phyloP scores from a whole-genome alignment of 2,329 filamentous ascomycete genomes.

The Balansia obtecta region DNA sequence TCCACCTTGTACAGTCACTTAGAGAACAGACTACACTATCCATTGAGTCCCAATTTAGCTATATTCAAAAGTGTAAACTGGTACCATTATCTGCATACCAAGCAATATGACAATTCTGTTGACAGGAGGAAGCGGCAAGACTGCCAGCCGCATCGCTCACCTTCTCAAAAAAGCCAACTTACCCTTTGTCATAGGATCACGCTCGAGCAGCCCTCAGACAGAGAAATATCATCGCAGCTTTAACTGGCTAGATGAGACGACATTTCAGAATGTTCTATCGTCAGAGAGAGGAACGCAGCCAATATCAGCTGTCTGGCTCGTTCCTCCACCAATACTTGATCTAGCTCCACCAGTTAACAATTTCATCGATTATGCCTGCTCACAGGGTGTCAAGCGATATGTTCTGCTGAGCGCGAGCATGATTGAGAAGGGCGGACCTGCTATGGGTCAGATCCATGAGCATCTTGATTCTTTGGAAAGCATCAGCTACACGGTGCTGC shows the following conservation, averaged over 20 bases:
- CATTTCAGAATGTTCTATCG: not conserved
- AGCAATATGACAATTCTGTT: not conserved
- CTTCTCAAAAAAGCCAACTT: not conserved
- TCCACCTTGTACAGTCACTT: not conserved
- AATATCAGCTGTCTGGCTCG: not conserved
- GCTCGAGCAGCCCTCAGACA: not conserved
- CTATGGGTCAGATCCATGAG: not conserved
- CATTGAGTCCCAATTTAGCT: not conserved
- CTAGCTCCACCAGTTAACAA: not conserved
- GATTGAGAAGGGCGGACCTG: not conserved
- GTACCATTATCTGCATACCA: not conserved
- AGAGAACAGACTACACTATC: not conserved
- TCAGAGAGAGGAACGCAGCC: not conserved
- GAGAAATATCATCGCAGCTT: not conserved
- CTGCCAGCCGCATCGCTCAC: not conserved
- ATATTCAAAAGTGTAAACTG: not conserved
- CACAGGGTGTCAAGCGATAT: not conserved
- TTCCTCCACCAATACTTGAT: not conserved
- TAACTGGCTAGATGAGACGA: not conserved
- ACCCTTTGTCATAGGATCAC: not conserved
- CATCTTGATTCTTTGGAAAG: not conserved
- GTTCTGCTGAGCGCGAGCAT: constrained; percentile 1
- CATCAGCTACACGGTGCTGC: not conserved
- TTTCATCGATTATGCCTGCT: not conserved
- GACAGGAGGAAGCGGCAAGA: not conserved